Percentiles rank a stretch among this genome's conserved stretches.
phyloP scores from a whole-genome alignment of 202 grass and related monocot species.

The Tripidium arundinaceum region DNA sequence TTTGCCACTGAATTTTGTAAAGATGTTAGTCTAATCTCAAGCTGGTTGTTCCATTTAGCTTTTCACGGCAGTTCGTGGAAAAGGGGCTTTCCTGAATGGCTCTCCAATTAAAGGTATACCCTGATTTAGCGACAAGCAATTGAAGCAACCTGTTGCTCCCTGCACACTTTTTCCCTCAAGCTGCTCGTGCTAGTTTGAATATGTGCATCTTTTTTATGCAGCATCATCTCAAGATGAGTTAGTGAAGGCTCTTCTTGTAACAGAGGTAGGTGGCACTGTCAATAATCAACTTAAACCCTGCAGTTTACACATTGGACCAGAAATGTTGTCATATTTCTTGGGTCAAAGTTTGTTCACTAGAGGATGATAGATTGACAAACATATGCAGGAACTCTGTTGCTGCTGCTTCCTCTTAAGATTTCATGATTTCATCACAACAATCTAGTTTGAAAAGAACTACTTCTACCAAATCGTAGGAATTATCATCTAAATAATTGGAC shows the following conservation, averaged over 20 bases:
- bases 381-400: neutral
- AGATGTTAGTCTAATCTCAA: neutral
- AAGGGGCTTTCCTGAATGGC: conserved; percentile 91
- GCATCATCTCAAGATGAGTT: conserved; percentile 90
- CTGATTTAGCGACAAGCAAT: neutral
- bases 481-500: neutral
- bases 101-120: conserved; percentile 76
- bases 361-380: conserved; percentile 8
- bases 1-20: neutral
- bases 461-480: neutral
- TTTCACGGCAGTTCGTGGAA: conserved; percentile 73
- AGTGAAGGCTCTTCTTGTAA: conserved; percentile 90
- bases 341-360: neutral
- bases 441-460: neutral
- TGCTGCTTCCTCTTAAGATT: neutral
- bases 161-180: neutral
- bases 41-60: conserved; percentile 45
- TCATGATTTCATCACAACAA: neutral
- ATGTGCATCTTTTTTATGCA: conserved; percentile 38
- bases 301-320: neutral
- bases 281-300: neutral
- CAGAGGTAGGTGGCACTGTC: conserved; percentile 54
- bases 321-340: neutral
- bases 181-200: conserved; percentile 12
- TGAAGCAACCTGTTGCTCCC: neutral